Evolutionary conservation across 805 yeast species (phyloP), one percentile per base, ranked within the genome.

Genomic region (Hanseniaspora taiwanica): DNA sequence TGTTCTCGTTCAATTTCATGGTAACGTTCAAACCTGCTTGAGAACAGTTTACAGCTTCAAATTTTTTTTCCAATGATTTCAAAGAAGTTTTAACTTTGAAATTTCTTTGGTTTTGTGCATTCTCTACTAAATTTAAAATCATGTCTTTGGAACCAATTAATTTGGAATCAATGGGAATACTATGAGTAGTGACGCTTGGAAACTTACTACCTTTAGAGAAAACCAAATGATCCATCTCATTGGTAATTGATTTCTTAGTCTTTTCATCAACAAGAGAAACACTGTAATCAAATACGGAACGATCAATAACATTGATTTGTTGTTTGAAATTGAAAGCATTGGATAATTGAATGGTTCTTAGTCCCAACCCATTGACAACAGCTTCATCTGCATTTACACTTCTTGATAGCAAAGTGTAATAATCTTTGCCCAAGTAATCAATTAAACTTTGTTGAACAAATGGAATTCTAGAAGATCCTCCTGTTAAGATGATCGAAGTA

Each of bases 311-410:
- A 19, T 65, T 60, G 37, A 84, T 68, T 34, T 74, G 75, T 9
- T 56, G 54, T 49, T 74, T 74, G 6, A 81, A 68, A 48, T 77
- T 74, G 57, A 76, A 79, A 50, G 76, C 70, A 31, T 75, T 70
- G n/a, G 85, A 74, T 29, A 84, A 64, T 37, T 75, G 68, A 32
- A 85, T 80, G 17, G 91, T 97, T 47, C 86, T 72, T 29, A 81
- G 64, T n/a, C 95, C 76, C 2, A 93, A 75, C 38, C 98, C 98
- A 50, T 83, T 68, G 12, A 84, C 95, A 39, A 84, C 84, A 35
- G 96, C 78, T 63, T 91, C 98, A 60, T 91, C 98, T 0, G 98
- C 91, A 59, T 91, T 91, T 35, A 91, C 93, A 39, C 79, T 83
- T 58, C 79, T 85, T 18, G 94, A 69, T 31, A 87, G 66, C 38